A percentile compares a stretch with the other conserved stretches of the same genome.
Conservation (phyloP, 352 stramenopile species). For the Phytopythium helicoides region DNA sequence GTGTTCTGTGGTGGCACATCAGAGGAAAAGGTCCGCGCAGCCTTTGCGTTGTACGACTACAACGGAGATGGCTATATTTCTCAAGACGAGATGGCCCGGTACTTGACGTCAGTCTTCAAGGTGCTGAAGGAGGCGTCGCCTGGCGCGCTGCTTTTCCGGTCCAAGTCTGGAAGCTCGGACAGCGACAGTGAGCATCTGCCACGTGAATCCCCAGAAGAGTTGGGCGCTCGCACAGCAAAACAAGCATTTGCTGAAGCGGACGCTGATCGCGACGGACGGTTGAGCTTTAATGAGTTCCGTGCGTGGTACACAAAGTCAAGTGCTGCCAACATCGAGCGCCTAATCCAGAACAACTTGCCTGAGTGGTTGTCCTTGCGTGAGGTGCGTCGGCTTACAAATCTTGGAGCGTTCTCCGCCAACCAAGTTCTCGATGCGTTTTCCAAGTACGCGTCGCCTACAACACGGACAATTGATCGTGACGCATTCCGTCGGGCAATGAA, state of each 20-base stretch:
- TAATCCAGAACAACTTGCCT: conserved; percentile 78
- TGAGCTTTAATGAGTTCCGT: conserved; percentile 79
- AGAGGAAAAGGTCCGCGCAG: conserved; percentile 68
- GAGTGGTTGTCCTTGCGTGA: conserved; percentile 78
- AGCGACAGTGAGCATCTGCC: conserved; percentile 27
- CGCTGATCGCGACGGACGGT: conserved; percentile 54
- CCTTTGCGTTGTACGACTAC: conserved; percentile 84
- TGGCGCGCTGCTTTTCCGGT: conserved; percentile 15
- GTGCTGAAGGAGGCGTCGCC: conserved; percentile 79
- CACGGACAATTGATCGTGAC: conserved; percentile 69
- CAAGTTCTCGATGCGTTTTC: conserved; percentile 82
- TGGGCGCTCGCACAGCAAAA: conserved; percentile 58
- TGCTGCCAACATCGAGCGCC: conserved; percentile 68
- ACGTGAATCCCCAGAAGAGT: conserved; percentile 50
- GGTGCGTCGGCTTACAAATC: conserved; percentile 74
- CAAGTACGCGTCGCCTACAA: conserved; percentile 45
- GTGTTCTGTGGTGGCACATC: conserved; percentile 83
- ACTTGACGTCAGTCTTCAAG: conserved; percentile 84
- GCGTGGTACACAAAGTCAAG: conserved; percentile 80
- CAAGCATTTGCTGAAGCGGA: conserved; percentile 80
- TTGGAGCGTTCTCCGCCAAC: conserved; percentile 60
- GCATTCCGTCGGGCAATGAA: conserved; percentile 59
- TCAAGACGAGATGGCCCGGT: conserved; percentile 80
- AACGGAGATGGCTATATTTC: conserved; percentile 86
- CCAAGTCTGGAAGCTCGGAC: background rate